Evolutionary conservation across 768 basidiomycete species (phyloP), one percentile per base, ranked within the genome.

Genomic region (Filobasidium wieringae): DNA sequence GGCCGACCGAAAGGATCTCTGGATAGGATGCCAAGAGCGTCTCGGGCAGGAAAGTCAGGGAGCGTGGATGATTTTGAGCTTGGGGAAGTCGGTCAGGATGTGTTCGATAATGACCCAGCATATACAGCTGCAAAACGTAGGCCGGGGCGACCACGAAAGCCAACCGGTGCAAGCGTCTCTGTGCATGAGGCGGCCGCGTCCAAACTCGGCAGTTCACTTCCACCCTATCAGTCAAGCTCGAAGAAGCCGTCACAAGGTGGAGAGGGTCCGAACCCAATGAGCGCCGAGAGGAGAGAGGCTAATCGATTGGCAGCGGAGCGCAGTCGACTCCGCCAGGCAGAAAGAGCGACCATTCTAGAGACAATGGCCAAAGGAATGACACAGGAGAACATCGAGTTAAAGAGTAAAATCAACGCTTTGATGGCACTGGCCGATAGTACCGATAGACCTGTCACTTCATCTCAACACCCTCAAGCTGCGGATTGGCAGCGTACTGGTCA

Each of bases 281-380:
- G 30, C 37, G 51, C 61, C 24, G 55, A 66, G 17, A 59, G 72
- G 6, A 57, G 62, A 58, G 72, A 73, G 62, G 70, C 72, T 17
- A 73, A 73, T 50, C 64, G 72, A 37, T 61, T 72, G 12, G 72
- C 72, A 0, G 72, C 72, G 8, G 69, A 70, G 51, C 61, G 70
- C 24, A 66, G 64, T 8, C 61, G 72, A 7, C 45, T 55, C 0
- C 59, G 72, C 14, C 57, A 59, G 24, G 51, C 54, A 7, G 69
- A 69, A 39, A 67, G 68, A 47, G 56, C 55, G 24, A 56, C 31
- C 7, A 64, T 64, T 2, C 43, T 73, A 15, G 63, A 69, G 12
- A 60, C 43, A 2, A 64, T 66, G 4, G 60, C 61, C 22, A 63
- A 64, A 30, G 45, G 36, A 4, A 43, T 72, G 30, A 53, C 27